Evolutionary conservation across 2,329 filamentous ascomycete species (phyloP), one percentile per base, ranked within the genome.

Genomic region (Sordariomycetes sp.): DNA sequence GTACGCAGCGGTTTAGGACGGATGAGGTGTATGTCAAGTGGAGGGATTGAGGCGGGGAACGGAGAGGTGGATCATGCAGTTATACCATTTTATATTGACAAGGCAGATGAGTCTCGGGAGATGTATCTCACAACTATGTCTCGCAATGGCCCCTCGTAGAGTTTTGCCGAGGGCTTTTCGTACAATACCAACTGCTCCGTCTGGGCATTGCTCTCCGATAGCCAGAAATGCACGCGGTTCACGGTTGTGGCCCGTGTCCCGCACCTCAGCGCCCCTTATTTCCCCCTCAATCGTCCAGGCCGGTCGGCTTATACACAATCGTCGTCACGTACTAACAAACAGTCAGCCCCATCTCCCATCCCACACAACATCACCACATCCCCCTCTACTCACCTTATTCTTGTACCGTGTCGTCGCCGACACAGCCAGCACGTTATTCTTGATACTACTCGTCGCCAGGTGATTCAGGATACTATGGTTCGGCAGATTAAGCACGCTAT

Each of bases 391-490:
- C 66, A 89, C 89, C 83, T 99, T 99, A 72, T 89, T 86, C 74
- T 90, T 95, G 70, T 97, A 99, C 69, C 94, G 81, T n/a, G 94
- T 99, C 5, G 94, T 99, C 15, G 90, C 92, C 66, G 91, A 96
- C 6, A 95, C 95, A 36, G 94, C 94, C 62, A 99, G 77, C 28
- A 97, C 89, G 61, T 92, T 91, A 63, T 96, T 90, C 75, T 96
- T 96, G 71, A 99, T 99, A 70, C 91, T 96, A 71, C 92, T 97
- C 2, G 94, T 99, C 54, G 92, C 92, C 63, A 99, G 76, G 70
- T 99, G 94, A 64, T 99, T 99, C 61, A 99, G 75, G 35, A 97
- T 90, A 0, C 94, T 96, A 67, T 99, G 92, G 65, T 97, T 99
- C 15, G 94, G 45, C 80, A 96, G 92, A 63, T 90, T 94, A 61